Percentiles rank a stretch among this genome's conserved stretches.
These are phyloP conservation scores for Chalciporus pseudorubinellus DNA, from an alignment of 768 basidiomycete species.

Conservation along the genomic window DNA sequence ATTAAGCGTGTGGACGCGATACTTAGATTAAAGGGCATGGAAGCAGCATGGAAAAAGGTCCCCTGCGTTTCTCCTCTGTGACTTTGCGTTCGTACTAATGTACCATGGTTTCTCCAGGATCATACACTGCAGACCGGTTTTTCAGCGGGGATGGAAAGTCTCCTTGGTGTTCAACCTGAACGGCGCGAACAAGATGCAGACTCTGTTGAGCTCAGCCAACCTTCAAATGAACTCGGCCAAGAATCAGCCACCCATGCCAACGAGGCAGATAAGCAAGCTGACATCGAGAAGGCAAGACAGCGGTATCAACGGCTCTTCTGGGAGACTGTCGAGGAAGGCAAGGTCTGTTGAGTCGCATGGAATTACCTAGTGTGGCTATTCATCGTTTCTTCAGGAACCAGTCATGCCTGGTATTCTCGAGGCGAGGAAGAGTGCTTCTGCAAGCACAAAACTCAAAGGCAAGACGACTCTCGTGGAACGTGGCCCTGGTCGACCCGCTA, in stretches of 20 bases:
- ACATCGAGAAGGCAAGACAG: slow-evolving; percentile 53
- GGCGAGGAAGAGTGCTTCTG: slow-evolving; percentile 40
- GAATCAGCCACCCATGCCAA: too few species aligned
- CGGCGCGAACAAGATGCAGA: not conserved
- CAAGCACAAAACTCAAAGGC: slow-evolving; percentile 37
- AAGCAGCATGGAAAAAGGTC: slow-evolving; percentile 71
- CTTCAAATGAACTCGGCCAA: too few species aligned
- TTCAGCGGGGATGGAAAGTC: slow-evolving; percentile 72
- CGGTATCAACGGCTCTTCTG: slow-evolving; percentile 74
- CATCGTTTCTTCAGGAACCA: slow-evolving; percentile 47
- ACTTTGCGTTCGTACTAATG: not conserved
- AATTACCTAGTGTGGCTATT: not conserved
- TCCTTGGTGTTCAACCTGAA: slow-evolving; percentile 54
- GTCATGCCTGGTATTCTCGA: slow-evolving; percentile 57
- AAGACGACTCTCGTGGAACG: slow-evolving; percentile 37
- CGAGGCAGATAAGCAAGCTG: slow-evolving; percentile 61
- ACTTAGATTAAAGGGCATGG: slow-evolving; percentile 76
- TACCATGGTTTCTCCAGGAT: slow-evolving; percentile 37
- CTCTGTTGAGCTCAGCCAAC: too few species aligned
- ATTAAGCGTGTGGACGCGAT: slow-evolving; percentile 83
- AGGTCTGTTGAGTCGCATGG: slow-evolving; percentile 41
- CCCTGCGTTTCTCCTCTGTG: slow-evolving; percentile 25
- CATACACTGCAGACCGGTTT: slow-evolving; percentile 78
- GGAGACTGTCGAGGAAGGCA: slow-evolving; percentile 72
- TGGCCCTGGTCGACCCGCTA: slow-evolving; percentile 48